These are phyloP conservation scores for Simmondsia chinensis DNA, from an alignment of 148 eudicot species.

Conservation along the genomic window DNA sequence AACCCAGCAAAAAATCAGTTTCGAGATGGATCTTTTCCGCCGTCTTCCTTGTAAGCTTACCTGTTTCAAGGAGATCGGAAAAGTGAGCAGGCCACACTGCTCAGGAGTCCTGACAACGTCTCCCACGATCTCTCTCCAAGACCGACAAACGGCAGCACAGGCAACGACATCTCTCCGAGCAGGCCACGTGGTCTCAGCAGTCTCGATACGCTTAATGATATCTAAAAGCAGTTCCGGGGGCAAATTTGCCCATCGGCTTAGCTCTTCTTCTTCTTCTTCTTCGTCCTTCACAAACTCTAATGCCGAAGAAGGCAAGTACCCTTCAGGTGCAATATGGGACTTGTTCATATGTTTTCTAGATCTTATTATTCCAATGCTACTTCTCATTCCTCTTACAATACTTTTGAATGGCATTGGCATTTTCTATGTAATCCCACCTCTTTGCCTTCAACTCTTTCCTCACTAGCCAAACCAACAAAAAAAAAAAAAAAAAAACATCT, in stretches of 20 bases:
- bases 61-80: conserved; percentile 51
- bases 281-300: conserved; percentile 3
- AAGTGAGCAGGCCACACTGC: conserved; percentile 51
- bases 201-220: conserved; percentile 33
- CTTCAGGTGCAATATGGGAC: conserved; percentile 30
- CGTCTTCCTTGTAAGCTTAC: too few relatives aligned
- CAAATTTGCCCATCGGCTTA: conserved; percentile 39
- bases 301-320: conserved; percentile 8
- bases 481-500: too few relatives aligned
- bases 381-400: conserved; percentile 14
- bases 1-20: too few relatives aligned
- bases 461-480: too few relatives aligned
- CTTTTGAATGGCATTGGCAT: conserved; percentile 22
- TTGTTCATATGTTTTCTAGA: conserved; percentile 20
- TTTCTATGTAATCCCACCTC: too few relatives aligned
- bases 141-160: conserved; percentile 40
- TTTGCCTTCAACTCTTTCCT: too few relatives aligned
- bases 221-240: conserved; percentile 50
- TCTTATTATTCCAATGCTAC: conserved; percentile 8
- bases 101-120: conserved; percentile 42
- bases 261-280: conserved; percentile 1
- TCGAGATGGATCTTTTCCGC: too few relatives aligned
- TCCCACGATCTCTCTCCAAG: conserved; percentile 30
- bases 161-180: conserved; percentile 35
- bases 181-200: conserved; percentile 35